These are phyloP conservation scores for Diplotaxis tenuifolia DNA, from an alignment of 345 rosid genomes.

Conservation along the genomic window DNA sequence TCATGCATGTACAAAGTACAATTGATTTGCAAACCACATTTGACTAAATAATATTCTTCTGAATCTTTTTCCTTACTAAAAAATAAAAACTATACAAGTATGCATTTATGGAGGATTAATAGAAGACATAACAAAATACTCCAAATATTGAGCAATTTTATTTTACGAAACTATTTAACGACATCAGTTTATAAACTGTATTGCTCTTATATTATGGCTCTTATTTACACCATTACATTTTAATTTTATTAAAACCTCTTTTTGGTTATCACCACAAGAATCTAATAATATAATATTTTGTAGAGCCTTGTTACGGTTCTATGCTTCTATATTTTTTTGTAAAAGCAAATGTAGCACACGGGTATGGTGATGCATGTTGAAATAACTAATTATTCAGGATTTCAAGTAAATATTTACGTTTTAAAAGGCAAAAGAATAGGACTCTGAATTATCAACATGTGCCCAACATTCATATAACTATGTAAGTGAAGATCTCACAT, in stretches of 20 bases:
- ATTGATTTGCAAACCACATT: too few species aligned
- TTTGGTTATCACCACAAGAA: background rate
- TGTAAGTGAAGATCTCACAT: slow-evolving; percentile 27
- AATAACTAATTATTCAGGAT: background rate
- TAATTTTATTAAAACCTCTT: background rate
- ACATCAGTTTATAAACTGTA: too few species aligned
- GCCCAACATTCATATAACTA: background rate
- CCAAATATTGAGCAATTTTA: background rate
- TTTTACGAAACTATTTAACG: background rate
- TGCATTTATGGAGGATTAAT: too few species aligned
- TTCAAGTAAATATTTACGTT: background rate
- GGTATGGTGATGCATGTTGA: background rate
- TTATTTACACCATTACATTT: background rate
- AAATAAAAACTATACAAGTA: too few species aligned
- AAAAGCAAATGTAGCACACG: background rate
- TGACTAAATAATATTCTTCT: too few species aligned
- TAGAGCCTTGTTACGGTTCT: background rate
- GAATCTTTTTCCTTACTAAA: too few species aligned
- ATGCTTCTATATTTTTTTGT: too few species aligned
- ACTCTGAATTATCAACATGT: slow-evolving; percentile 2
- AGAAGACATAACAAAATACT: background rate
- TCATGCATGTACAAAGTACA: too few species aligned
- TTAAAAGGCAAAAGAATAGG: background rate
- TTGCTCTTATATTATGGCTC: too few species aligned
- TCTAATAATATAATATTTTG: background rate